Evolutionary conservation across 2,329 filamentous ascomycete species (phyloP).

Genomic region (Colletotrichum sp.): DNA sequence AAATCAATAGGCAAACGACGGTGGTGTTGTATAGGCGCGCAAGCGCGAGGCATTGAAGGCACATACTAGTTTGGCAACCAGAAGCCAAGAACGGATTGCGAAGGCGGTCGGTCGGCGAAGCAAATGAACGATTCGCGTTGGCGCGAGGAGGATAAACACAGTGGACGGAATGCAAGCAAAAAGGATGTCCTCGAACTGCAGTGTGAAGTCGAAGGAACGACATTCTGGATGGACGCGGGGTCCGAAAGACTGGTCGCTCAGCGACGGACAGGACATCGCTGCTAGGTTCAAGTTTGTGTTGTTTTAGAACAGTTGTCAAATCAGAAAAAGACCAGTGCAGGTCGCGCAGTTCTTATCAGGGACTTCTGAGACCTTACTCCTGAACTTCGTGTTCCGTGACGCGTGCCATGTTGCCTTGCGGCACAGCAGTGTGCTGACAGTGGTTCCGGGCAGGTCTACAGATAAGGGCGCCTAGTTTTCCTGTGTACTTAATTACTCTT

Average conservation of each 20-base stretch:
- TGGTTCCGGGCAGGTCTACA: neutral
- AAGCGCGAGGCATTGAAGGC: neutral
- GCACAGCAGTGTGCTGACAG: neutral
- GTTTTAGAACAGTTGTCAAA: accelerated
- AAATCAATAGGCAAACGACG: neutral
- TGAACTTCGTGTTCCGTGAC: neutral
- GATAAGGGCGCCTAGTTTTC: neutral
- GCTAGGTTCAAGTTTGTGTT: neutral
- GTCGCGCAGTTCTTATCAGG: neutral
- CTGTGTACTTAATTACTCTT: too few relatives aligned
- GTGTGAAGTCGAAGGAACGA: conserved; percentile 32
- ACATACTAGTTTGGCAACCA: conserved; percentile 20
- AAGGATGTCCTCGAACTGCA: conserved; percentile 30
- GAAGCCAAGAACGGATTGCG: conserved; percentile 1
- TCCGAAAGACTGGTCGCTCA: conserved; percentile 24
- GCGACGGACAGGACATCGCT: neutral
- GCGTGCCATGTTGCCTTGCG: neutral
- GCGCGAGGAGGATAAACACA: conserved; percentile 23
- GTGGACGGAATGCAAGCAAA: conserved; percentile 24
- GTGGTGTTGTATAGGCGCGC: accelerated
- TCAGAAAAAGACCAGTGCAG: neutral
- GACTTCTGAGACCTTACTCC: neutral
- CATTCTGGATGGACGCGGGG: conserved; percentile 25
- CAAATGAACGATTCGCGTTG: neutral
- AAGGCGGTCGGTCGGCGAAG: neutral